Base-by-base conservation (phyloP, 371 early-diverging fungal genomes). In the Mortierella sp. region DNA sequence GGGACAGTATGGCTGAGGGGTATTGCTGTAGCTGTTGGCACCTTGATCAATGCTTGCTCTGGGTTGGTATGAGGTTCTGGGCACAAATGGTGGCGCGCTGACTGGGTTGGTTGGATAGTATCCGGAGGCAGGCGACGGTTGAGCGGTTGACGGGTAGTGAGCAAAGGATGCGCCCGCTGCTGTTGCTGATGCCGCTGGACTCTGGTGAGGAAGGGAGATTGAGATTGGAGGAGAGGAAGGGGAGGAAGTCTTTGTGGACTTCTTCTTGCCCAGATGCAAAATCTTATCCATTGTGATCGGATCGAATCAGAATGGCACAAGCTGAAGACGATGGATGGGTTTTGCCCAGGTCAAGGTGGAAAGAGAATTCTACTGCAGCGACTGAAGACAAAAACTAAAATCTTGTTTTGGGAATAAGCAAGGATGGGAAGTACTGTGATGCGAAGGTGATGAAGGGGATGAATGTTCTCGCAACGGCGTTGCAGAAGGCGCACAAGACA, bases 311-410 rank as follows among this genome's bases (percentile, higher is more conserved):
- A 59, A 41, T 32, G 57, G 43, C 50, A 53, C 57, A 34, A 32
- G 44, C 39, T 47, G 26, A 19, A 9, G 17, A 37, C 50, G 37
- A 47, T 50, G 49, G 37, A 23, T n/a, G 44, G 28, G 43, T 26
- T 19, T 15, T 23, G 30, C 60, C 60, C 61, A 60, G 73, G 73
- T 50, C 67, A 62, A 62, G 62, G 55, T 62, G 73, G 73, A 73
- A 73, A 62, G 49, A 2, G 59, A 54, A 50, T 50, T 27, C 48
- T 30, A 23, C 31, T 19, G 21, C 17, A 30, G 26, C 41, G 27
- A 39, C 12, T 23, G 51, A n/a, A n/a, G n/a, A n/a, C n/a, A n/a
- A n/a, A n/a, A n/a, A n/a, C 37, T 31, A n/a, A 26, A n/a, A 15
- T 5, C 17, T 6, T 41, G 21, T 24, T 11, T 24, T 55, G 17